phyloP scores from a whole-genome alignment of 345 rosid genomes.

The Populus simonii region DNA sequence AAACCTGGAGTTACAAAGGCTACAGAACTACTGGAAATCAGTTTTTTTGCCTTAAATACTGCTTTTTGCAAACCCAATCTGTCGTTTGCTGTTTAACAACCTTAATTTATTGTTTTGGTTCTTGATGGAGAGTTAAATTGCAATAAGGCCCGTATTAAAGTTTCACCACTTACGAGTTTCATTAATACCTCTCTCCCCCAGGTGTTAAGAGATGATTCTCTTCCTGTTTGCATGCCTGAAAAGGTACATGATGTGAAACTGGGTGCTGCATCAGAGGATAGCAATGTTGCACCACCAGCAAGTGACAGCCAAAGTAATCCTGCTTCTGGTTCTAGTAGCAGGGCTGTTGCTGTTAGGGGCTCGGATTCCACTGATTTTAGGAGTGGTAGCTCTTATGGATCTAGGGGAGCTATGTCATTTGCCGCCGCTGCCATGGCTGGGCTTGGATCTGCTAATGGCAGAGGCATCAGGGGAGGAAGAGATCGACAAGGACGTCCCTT shows the following conservation, averaged over 20 bases:
- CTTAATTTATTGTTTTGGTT: not conserved
- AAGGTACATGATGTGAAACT: constrained; percentile 95
- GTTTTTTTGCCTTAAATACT: not conserved
- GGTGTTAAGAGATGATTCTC: constrained; percentile 83
- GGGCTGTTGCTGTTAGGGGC: constrained; percentile 61
- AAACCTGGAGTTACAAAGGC: not conserved
- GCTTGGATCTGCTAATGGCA: constrained; percentile 81
- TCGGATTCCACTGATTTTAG: constrained; percentile 75
- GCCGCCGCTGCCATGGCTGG: constrained; percentile 99
- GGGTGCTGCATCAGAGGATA: constrained; percentile 77
- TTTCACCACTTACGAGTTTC: not conserved
- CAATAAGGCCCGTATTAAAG: not conserved
- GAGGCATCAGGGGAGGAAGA: constrained; percentile 90
- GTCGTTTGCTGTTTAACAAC: not conserved
- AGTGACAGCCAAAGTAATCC: constrained; percentile 57
- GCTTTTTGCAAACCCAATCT: not conserved
- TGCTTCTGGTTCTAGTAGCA: constrained; percentile 80
- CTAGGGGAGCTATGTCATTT: constrained; percentile 94
- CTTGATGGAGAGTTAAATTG: not conserved
- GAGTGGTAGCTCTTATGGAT: constrained; percentile 63
- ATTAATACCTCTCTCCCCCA: constrained; percentile 26
- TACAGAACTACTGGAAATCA: not conserved
- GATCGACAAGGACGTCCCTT: constrained; percentile 81
- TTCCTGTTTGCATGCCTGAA: constrained; percentile 87
- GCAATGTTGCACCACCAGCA: constrained; percentile 39